Evolutionary conservation across 2,329 filamentous ascomycete species (phyloP).

Genomic region (Penicillium janthinellum): DNA sequence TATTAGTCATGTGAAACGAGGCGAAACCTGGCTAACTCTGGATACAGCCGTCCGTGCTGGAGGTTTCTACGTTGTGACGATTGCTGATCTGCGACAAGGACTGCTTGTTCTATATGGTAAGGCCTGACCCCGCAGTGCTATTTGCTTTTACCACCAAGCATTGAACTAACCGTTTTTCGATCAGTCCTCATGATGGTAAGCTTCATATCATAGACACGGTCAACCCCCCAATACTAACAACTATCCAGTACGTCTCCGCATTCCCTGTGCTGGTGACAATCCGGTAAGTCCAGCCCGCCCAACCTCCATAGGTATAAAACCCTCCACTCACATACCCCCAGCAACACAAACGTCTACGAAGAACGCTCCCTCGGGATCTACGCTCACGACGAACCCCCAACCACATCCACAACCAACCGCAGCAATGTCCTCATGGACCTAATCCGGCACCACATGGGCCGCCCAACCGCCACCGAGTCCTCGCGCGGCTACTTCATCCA

Average conservation of each 20-base stretch:
- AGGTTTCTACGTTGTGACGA: constrained; percentile 67
- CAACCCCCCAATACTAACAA: constrained; percentile 11
- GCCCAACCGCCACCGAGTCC: constrained; percentile 27
- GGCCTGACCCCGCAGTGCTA: neutral
- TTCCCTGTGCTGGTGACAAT: constrained; percentile 41
- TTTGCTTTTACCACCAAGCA: neutral
- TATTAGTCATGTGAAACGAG: neutral
- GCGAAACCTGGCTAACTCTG: neutral
- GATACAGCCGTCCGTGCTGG: constrained; percentile 57
- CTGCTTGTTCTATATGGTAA: constrained; percentile 36
- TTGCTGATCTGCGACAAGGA: constrained; percentile 55
- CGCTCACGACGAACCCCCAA: constrained; percentile 33
- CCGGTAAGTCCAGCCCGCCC: constrained; percentile 19
- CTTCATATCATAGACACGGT: neutral
- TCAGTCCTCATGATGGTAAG: constrained; percentile 42
- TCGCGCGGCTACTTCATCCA: constrained; percentile 54
- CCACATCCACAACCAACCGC: constrained; percentile 21
- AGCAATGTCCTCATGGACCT: constrained; percentile 31
- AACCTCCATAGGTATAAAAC: neutral
- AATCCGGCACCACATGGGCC: constrained; percentile 29
- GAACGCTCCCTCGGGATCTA: constrained; percentile 63
- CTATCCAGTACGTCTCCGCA: constrained; percentile 37
- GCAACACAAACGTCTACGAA: constrained; percentile 72
- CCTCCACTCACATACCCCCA: constrained; percentile 23
- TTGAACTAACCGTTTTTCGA: constrained; percentile 12